Base-by-base conservation (phyloP, 352 stramenopile genomes). In the Pythium chondricola region DNA sequence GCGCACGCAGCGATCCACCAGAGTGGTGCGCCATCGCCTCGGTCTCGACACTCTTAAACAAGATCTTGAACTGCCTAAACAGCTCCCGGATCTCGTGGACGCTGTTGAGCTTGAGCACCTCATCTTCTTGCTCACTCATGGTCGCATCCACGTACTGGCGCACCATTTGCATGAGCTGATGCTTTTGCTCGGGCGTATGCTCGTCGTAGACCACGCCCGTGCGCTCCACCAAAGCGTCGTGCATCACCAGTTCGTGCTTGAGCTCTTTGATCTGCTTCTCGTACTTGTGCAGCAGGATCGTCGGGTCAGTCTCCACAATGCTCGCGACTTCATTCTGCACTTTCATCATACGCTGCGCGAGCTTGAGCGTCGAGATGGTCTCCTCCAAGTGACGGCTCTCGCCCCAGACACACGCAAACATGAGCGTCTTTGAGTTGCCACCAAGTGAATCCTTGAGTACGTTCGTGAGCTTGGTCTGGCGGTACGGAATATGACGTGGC, bases 401-500 rank as follows among this genome's bases (percentile, higher is more conserved):
- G 18, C 88, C 90, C 84, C 86, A 97, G 17, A 98, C 93, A 57
- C 88, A 97, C 1, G 90, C 90, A 58, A 98, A 93, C 63, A 98
- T 88, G 30, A 97, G 82, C 27, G 93, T 98, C 53, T 95, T 92
- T 33, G 88, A 98, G 63, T 98, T 98, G 25, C 94, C 95, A 18
- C 95, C 95, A 17, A 99, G 76, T 27, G 85, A 93, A 48, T 98
- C 88, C 61, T 95, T 91, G 29, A 97, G 74, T 14, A 96, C 77
- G 51, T 88, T 94, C 6, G 95, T 98, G 31, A 99, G 79, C 56
- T 98, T 98, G 6, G 91, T 98, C 47, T 98, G 83, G 1, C 88
- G 70, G 54, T 98, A 98, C 17, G 92, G 93, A 32, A 98, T 87
- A 58, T 97, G 85, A 4, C 71, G 62, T 30, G 63, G 65, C 44